Evolutionary conservation across 352 stramenopile species (phyloP), one percentile per base, ranked within the genome.

Genomic region (Saprolegnia parasitica): DNA sequence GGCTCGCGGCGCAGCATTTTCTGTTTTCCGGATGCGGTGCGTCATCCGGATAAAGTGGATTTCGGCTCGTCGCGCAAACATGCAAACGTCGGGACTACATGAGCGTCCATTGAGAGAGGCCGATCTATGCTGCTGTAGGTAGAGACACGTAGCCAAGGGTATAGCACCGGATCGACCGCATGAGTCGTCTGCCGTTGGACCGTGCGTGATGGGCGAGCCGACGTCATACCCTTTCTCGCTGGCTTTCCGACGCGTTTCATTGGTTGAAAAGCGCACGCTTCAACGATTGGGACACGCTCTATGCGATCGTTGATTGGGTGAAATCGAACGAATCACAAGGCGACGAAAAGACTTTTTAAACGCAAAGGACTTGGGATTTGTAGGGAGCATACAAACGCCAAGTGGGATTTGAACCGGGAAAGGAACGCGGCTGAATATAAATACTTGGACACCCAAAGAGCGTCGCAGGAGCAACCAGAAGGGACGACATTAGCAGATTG

Each of bases 1-100:
- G 63, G 63, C 29, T 70, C 63, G 5, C 63, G 63, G 40, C 63
- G 63, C 20, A 70, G 54, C 63, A 70, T 70, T 26, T 15, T 57
- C 18, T 60, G 24, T 21, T 21, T 11, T 60, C 24, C 11, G 52
- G 35, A 60, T 60, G 11, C 35, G 35, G 24, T n/a, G 35, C 13
- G 20, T 24, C 52, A 60, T 60, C 52, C 52, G 52, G 52, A 60
- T 60, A 60, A 60, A 13, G 52, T 60, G 52, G 52, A 60, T 60
- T 60, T 60, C 20, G n/a, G 24, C 24, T 9, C 1, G 52, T 60
- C 52, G 52, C 52, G 52, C 52, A 60, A 60, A 60, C n/a, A 60
- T 9, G 52, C 52, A 24, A 8, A 24, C 35, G 24, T 16, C 10
- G 42, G 42, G 42, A 49, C n/a, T n/a, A n/a, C n/a, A n/a, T n/a